phyloP scores from a whole-genome alignment of 1,284 basidiomycete species.

The Cutaneotrichosporon sp. region DNA sequence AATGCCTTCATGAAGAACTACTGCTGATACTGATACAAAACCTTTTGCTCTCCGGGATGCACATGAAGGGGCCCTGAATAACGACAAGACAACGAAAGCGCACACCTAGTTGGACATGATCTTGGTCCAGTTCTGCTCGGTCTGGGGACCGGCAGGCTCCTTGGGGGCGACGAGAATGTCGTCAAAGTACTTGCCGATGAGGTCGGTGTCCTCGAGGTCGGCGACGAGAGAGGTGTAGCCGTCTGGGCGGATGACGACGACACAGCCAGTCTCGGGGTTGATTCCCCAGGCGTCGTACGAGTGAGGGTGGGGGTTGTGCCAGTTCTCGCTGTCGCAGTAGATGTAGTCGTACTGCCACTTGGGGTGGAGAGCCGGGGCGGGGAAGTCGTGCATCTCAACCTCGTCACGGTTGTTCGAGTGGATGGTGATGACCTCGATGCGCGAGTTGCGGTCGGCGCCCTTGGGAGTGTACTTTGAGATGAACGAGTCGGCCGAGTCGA shows the following conservation, averaged over 20 bases:
- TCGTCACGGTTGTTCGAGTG: constrained; percentile 13
- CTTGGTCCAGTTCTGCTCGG: constrained; percentile 7
- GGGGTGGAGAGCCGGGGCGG: constrained; percentile 13
- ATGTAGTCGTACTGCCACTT: constrained; percentile 20
- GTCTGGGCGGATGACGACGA: constrained; percentile 43
- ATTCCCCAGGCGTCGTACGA: constrained; percentile 43
- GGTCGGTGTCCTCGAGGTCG: constrained; percentile 16
- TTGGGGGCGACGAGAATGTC: constrained; percentile 4
- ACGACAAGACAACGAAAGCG: too few species aligned
- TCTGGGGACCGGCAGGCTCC: neutral
- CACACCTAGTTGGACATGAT: too few species aligned
- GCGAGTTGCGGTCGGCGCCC: constrained; percentile 28
- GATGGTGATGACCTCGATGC: constrained; percentile 18
- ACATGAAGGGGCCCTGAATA: too few species aligned
- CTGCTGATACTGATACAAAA: too few species aligned
- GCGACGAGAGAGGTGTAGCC: constrained; percentile 24
- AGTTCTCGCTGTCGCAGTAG: constrained; percentile 35
- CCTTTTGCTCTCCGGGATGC: too few species aligned
- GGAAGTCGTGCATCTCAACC: constrained; percentile 15
- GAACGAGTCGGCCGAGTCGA: constrained; percentile 35
- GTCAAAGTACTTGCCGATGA: constrained; percentile 5
- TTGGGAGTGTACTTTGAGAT: constrained; percentile 40
- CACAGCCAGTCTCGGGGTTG: constrained; percentile 33
- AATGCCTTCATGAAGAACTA: too few species aligned
- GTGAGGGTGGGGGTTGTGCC: constrained; percentile 37